A percentile compares a stretch with the other conserved stretches of the same genome.
phyloP scores from a whole-genome alignment of 495 filamentous ascomycete species.

The Umbilicaria muhlenbergii region DNA sequence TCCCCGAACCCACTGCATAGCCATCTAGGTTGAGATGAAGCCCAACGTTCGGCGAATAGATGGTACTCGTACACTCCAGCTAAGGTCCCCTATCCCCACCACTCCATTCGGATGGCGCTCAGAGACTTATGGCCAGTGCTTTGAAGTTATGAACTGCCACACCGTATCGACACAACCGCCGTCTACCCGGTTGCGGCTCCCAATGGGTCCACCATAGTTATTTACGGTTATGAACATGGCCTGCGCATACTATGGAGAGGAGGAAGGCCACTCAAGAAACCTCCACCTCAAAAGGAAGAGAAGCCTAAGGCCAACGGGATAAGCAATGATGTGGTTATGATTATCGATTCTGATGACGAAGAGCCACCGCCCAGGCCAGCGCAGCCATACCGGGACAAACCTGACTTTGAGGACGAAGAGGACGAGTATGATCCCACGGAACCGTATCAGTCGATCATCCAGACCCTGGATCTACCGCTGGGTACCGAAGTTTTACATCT shows the following conservation, averaged over 20 bases:
- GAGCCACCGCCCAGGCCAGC: constrained; percentile 22
- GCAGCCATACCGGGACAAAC: constrained; percentile 31
- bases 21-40: constrained; percentile 3
- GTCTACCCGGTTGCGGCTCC: constrained; percentile 62
- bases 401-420: constrained; percentile 40
- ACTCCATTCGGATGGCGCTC: background rate
- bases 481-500: constrained; percentile 45
- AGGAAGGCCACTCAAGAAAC: constrained; percentile 44
- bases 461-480: constrained; percentile 51
- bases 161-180: constrained; percentile 56
- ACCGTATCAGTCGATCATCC: constrained; percentile 39
- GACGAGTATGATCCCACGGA: constrained; percentile 40
- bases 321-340: constrained; percentile 48
- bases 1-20: too few species aligned
- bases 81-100: constrained; percentile 25
- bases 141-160: constrained; percentile 56
- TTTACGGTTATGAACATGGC: constrained; percentile 72
- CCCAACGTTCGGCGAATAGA: constrained; percentile 26
- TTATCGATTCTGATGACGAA: constrained; percentile 71
- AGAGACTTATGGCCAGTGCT: constrained; percentile 4
- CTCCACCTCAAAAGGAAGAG: constrained; percentile 15
- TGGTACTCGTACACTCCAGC: constrained; percentile 32
- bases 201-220: constrained; percentile 69
- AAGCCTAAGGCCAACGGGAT: constrained; percentile 19
- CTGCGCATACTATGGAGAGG: constrained; percentile 69